These are phyloP conservation scores for Fraxinus albicans DNA, from an alignment of 305 asterid genomes.

Conservation along the genomic window DNA sequence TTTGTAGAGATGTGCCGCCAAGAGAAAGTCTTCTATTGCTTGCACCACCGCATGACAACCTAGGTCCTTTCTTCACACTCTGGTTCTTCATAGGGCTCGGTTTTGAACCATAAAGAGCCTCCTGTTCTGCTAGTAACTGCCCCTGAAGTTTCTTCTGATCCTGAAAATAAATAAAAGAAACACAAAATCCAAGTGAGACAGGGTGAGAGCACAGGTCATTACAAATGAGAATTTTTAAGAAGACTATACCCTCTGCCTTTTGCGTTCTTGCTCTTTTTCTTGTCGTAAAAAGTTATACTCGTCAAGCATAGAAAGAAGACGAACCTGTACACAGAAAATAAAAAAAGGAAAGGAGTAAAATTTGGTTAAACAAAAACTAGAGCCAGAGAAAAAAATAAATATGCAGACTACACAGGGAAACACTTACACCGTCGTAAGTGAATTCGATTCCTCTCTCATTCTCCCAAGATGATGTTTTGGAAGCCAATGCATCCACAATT, in stretches of 20 bases:
- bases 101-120: conserved; percentile 92
- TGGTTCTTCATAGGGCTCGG: conserved; percentile 98
- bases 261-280: conserved; percentile 85
- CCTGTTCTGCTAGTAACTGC: conserved; percentile 87
- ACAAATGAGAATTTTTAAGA: neutral
- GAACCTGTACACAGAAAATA: conserved; percentile 49
- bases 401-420: conserved; percentile 9
- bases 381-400: neutral
- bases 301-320: conserved; percentile 85
- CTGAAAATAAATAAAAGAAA: conserved; percentile 37
- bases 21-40: conserved; percentile 79
- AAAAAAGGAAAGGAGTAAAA: conserved; percentile 16
- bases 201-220: conserved; percentile 6
- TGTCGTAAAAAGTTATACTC: conserved; percentile 65
- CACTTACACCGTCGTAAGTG: conserved; percentile 87
- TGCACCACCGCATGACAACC: conserved; percentile 70
- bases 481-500: conserved; percentile 86
- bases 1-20: conserved; percentile 65
- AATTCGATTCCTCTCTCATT: conserved; percentile 75
- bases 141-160: conserved; percentile 98
- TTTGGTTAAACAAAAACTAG: neutral
- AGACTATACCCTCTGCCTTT: conserved; percentile 71
- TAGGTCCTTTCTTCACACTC: conserved; percentile 68
- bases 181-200: conserved; percentile 6
- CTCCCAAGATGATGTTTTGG: conserved; percentile 83